Evolutionary conservation across 2,329 filamentous ascomycete genomes (phyloP), one percentile per base, ranked within the genome.

Genomic region (Alternaria longipes): DNA sequence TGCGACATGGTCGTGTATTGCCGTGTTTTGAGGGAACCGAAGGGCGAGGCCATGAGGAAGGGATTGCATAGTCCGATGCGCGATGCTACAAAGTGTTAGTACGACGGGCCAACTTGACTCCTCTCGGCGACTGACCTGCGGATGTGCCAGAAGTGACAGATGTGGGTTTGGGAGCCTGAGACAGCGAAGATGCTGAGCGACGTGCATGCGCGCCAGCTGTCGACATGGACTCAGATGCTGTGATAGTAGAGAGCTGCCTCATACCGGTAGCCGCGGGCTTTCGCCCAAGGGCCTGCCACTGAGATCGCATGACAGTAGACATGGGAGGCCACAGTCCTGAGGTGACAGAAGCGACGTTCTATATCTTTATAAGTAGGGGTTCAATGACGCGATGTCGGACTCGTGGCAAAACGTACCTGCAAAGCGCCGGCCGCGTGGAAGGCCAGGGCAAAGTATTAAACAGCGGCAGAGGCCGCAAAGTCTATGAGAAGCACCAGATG

Each of bases 351-450:
- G 77, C 76, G 51, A 85, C 73, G 61, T 81, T 82, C 84, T 87
- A 64, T 51, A 36, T 40, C 26, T 51, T 30, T 36, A 62, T 74
- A 41, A 73, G 68, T 53, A 66, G 28, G 62, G 50, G 53, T 60
- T 62, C 58, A 51, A 62, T 59, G 59, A 68, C 62, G 67, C 63
- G 63, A 59, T 63, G 56, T 66, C 56, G 66, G 64, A 47, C 56
- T 54, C 66, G 74, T 76, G 72, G 74, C 74, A 66, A 69, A 63
- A 73, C 82, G 69, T 74, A 85, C 84, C 69, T 82, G 82, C 64
- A 82, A 72, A 64, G 78, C 79, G 68, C 82, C 74, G 65, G 83
- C 79, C 68, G 81, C 77, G 74, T 84, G 82, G 70, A 85, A 84
- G 73, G 84, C 83, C 84, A 85, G 86, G 72, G 62, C 81, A 69